A percentile compares a stretch with the other conserved stretches of the same genome.
Evolutionary conservation across 306 rosid genomes (phyloP).

Genomic region (Casuarina glauca): DNA sequence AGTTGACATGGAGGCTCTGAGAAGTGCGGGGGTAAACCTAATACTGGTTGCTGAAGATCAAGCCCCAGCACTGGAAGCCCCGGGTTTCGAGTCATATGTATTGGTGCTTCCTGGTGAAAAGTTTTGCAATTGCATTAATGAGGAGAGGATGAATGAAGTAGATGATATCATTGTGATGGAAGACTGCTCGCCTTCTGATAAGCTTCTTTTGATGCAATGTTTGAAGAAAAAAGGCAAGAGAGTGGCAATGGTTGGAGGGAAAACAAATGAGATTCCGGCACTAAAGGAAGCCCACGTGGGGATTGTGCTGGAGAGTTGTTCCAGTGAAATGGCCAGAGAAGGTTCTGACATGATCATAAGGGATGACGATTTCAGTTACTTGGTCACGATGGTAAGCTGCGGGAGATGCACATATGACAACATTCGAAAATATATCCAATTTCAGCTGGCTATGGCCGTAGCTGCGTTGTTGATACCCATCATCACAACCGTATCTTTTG

Average conservation of each 20-base stretch:
- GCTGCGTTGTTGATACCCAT: conserved; percentile 16
- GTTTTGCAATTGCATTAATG: not conserved
- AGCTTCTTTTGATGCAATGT: conserved; percentile 9
- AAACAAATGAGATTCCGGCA: conserved; percentile 8
- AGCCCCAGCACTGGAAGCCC: not conserved
- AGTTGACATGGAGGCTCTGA: not conserved
- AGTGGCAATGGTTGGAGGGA: conserved; percentile 20
- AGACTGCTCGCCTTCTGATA: conserved; percentile 4
- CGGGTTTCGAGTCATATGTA: not conserved
- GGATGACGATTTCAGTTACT: not conserved
- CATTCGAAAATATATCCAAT: too few species aligned
- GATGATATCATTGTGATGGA: conserved; percentile 23
- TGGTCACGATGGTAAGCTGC: not conserved
- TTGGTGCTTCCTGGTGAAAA: conserved; percentile 4
- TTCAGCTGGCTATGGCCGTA: conserved; percentile 20
- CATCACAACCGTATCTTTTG: not conserved
- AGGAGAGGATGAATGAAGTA: conserved; percentile 22
- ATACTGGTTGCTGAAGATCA: conserved; percentile 14
- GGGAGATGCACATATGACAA: conserved; percentile 29
- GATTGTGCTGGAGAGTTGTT: conserved; percentile 3
- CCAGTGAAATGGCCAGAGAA: conserved; percentile 8
- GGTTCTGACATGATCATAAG: conserved; percentile 13
- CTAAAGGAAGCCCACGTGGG: conserved; percentile 32
- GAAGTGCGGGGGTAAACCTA: conserved; percentile 15
- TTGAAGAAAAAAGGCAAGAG: conserved; percentile 13